These are phyloP conservation scores for Mucor piriformis DNA, from an alignment of 371 early-diverging fungal genomes.

Conservation along the genomic window DNA sequence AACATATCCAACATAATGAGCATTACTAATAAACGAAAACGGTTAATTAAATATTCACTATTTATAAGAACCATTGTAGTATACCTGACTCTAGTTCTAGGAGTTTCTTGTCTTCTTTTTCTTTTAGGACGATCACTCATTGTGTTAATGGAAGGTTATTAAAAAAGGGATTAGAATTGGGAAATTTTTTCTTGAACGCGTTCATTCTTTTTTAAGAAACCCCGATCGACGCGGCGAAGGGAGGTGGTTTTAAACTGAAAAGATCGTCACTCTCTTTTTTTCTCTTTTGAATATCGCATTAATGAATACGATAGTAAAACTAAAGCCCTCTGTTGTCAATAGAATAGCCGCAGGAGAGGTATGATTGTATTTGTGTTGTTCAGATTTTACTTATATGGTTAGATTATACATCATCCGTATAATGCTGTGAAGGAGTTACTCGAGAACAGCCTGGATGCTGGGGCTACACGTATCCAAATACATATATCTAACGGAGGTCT, in stretches of 20 bases:
- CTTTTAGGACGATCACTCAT: slow-evolving; percentile 54
- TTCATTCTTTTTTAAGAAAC: not conserved
- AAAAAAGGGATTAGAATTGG: not conserved
- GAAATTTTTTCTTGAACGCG: slow-evolving; percentile 11
- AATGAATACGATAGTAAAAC: slow-evolving; percentile 6
- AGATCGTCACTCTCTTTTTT: not conserved
- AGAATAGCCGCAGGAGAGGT: slow-evolving; percentile 93
- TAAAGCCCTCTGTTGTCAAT: slow-evolving; percentile 76
- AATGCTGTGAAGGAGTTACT: slow-evolving; percentile 94
- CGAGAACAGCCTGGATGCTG: slow-evolving; percentile 96
- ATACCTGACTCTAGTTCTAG: slow-evolving; percentile 21
- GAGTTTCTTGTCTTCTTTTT: slow-evolving; percentile 39
- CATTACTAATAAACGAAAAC: slow-evolving; percentile 56
- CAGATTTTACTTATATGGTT: not conserved
- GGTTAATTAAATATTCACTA: not conserved
- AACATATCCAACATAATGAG: slow-evolving; percentile 93
- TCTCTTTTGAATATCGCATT: not conserved
- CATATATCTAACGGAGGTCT: slow-evolving; percentile 79
- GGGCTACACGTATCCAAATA: slow-evolving; percentile 74
- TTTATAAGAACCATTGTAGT: not conserved
- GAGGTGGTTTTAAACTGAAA: not conserved
- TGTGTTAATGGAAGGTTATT: not conserved
- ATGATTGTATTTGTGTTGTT: not conserved
- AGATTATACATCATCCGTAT: slow-evolving; percentile 85
- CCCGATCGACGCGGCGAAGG: not conserved